phyloP scores from a whole-genome alignment of 257 asterid species.

The Solanum medicagineum region DNA sequence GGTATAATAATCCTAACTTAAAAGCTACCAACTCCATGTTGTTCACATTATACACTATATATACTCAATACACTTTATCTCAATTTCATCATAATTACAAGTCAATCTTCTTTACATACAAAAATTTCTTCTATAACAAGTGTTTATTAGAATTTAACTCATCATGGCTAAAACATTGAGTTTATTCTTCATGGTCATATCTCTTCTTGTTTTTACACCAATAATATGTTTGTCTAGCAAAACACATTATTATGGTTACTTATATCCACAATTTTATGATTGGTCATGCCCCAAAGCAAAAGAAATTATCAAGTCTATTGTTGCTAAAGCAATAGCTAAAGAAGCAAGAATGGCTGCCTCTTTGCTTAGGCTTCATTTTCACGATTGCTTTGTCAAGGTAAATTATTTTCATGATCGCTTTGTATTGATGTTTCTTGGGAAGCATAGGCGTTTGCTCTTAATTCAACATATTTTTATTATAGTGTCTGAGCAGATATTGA shows the following conservation, averaged over 20 bases:
- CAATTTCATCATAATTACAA: slow-evolving; percentile 14
- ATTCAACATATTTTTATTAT: neutral
- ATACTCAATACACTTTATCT: slow-evolving; percentile 15
- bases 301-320: slow-evolving; percentile 46
- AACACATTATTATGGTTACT: slow-evolving; percentile 39
- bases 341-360: slow-evolving; percentile 96
- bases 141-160: neutral
- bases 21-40: slow-evolving; percentile 37
- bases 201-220: slow-evolving; percentile 40
- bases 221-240: slow-evolving; percentile 30
- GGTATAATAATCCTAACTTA: neutral
- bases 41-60: slow-evolving; percentile 7
- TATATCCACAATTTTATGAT: slow-evolving; percentile 76
- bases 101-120: neutral
- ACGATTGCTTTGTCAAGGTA: slow-evolving; percentile 91
- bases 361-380: slow-evolving; percentile 75
- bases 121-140: neutral
- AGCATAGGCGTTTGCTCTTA: accelerated
- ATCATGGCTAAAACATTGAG: slow-evolving; percentile 20
- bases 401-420: neutral
- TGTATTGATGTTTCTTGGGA: neutral
- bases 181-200: slow-evolving; percentile 16
- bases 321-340: slow-evolving; percentile 59
- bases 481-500: neutral
- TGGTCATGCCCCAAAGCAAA: slow-evolving; percentile 59